These are phyloP conservation scores for Boletales sp. DNA, from an alignment of 768 basidiomycete species.

Conservation along the genomic window DNA sequence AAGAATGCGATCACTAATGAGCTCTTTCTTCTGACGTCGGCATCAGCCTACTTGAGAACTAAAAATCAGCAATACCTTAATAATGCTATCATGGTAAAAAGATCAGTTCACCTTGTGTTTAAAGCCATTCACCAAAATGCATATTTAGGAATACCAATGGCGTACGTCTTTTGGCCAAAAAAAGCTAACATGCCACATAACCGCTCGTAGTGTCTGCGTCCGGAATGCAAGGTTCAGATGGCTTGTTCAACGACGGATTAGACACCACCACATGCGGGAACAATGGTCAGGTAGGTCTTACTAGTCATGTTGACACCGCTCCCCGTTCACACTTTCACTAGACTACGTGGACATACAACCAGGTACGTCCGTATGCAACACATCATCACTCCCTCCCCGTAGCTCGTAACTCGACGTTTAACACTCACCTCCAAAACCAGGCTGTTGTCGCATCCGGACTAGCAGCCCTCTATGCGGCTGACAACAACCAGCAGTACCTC, in stretches of 20 bases:
- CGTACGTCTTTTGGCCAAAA: conserved; percentile 16
- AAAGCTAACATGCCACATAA: not conserved
- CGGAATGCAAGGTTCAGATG: conserved; percentile 27
- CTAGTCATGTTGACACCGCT: not conserved
- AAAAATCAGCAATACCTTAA: conserved; percentile 38
- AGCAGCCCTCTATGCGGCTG: conserved; percentile 41
- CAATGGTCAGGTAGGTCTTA: conserved; percentile 19
- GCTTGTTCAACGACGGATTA: conserved; percentile 31
- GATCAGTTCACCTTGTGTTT: not conserved
- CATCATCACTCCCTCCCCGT: not conserved
- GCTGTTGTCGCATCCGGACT: conserved; percentile 55
- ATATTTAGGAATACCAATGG: conserved; percentile 25
- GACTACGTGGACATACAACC: conserved; percentile 62
- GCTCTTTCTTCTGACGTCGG: conserved; percentile 50
- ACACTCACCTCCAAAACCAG: conserved; percentile 21
- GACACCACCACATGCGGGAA: conserved; percentile 24
- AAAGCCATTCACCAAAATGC: not conserved
- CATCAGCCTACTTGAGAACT: conserved; percentile 40
- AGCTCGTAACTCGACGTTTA: too few relatives aligned
- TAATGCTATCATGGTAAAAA: conserved; percentile 44
- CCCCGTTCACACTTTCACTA: conserved; percentile 12
- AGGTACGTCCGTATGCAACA: conserved; percentile 28
- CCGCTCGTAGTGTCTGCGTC: conserved; percentile 20
- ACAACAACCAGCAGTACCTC: conserved; percentile 18
- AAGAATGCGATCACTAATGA: conserved; percentile 64